phyloP scores from a whole-genome alignment of 1,284 basidiomycete genomes.

The Coniophora puteana region DNA sequence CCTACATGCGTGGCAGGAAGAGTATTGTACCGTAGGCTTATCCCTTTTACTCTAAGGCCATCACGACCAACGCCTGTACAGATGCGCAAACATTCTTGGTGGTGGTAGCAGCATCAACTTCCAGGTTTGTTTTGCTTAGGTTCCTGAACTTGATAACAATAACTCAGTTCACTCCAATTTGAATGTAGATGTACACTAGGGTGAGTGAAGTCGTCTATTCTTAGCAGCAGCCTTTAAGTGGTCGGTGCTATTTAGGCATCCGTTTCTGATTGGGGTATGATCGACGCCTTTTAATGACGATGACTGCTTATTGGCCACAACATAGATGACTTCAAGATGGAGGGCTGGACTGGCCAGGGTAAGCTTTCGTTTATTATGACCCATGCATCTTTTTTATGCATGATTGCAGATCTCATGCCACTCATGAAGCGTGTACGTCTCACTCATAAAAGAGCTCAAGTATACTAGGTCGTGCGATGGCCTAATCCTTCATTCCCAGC shows the following conservation, averaged over 20 bases:
- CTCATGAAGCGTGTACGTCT: constrained; percentile 61
- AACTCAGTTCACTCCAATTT: too few relatives aligned
- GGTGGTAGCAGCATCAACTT: constrained; percentile 67
- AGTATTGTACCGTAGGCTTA: constrained; percentile 61
- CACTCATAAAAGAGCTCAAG: neutral
- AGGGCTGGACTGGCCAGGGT: constrained; percentile 66
- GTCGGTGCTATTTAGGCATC: constrained; percentile 42
- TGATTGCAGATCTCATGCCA: constrained; percentile 57
- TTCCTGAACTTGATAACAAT: too few relatives aligned
- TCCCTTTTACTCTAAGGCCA: neutral
- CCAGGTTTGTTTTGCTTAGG: constrained; percentile 41
- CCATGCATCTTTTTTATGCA: constrained; percentile 4
- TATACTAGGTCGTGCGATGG: neutral
- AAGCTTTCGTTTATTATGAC: constrained; percentile 9
- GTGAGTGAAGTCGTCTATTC: constrained; percentile 26
- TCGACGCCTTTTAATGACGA: constrained; percentile 2
- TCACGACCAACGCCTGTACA: constrained; percentile 20
- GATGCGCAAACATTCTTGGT: constrained; percentile 66
- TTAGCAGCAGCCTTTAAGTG: constrained; percentile 2
- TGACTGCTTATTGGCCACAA: constrained; percentile 5
- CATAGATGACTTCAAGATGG: constrained; percentile 73
- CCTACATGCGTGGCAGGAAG: constrained; percentile 56
- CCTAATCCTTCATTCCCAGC: constrained; percentile 24
- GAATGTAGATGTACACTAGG: constrained; percentile 60
- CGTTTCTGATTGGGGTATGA: constrained; percentile 67